Evolutionary conservation across 106 monocot species (phyloP).

Genomic region (Cymbidium sinense): DNA sequence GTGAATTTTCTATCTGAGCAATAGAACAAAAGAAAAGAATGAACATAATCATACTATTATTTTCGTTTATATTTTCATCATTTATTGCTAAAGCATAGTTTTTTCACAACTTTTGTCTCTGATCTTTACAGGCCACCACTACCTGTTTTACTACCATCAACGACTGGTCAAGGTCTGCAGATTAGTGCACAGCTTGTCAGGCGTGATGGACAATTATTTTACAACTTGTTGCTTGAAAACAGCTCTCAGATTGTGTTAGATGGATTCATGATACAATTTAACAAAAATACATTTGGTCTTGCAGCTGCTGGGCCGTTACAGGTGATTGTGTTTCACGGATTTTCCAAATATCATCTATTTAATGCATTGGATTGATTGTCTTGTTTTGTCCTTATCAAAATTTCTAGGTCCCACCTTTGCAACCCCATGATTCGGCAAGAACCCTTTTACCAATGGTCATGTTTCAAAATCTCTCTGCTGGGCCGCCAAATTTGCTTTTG

Average conservation of each 20-base stretch:
- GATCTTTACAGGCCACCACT: conserved; percentile 54
- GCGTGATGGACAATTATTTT: conserved; percentile 89
- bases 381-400: background rate
- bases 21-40: background rate
- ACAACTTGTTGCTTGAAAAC: conserved; percentile 73
- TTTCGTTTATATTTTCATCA: background rate
- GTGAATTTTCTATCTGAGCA: conserved; percentile 26
- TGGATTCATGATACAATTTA: conserved; percentile 99
- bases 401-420: conserved; percentile 59
- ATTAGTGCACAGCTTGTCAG: conserved; percentile 81
- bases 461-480: conserved; percentile 81
- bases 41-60: background rate
- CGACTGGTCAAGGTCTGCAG: conserved; percentile 92
- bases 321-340: conserved; percentile 19
- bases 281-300: conserved; percentile 96
- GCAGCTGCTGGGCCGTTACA: conserved; percentile 75
- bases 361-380: background rate
- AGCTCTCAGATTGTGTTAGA: conserved; percentile 53
- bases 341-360: background rate
- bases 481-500: conserved; percentile 64
- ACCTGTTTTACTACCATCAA: conserved; percentile 70
- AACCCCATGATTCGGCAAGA: conserved; percentile 61
- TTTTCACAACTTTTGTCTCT: conserved; percentile 4
- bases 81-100: background rate
- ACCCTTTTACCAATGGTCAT: conserved; percentile 80